phyloP scores from a whole-genome alignment of 225 moss, liverwort and hornwort species.

The Polytrichum commune region DNA sequence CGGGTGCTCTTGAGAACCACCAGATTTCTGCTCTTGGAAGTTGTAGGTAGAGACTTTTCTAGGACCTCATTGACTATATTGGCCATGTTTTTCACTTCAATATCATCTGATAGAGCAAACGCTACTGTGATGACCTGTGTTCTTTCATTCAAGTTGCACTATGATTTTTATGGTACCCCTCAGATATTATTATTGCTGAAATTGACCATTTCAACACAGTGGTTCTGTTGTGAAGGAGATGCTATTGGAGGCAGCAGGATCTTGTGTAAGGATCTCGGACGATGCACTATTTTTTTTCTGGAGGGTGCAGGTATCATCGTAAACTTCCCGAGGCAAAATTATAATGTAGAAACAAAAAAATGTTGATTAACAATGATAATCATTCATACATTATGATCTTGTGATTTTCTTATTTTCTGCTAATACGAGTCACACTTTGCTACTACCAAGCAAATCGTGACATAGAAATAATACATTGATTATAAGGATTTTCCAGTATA shows the following conservation, averaged over 20 bases:
- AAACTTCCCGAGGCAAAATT: too few relatives aligned
- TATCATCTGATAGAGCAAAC: too few relatives aligned
- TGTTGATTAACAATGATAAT: not conserved
- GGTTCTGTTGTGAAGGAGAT: conserved; percentile 37
- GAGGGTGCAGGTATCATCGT: conserved; percentile 73
- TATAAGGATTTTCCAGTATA: too few relatives aligned
- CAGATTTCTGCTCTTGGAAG: conserved; percentile 40
- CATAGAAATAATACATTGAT: too few relatives aligned
- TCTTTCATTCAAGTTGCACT: too few relatives aligned
- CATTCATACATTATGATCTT: not conserved
- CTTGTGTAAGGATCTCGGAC: conserved; percentile 74
- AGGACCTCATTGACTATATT: not conserved
- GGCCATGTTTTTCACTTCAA: too few relatives aligned
- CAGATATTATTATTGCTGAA: not conserved
- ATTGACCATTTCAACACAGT: conserved; percentile 34
- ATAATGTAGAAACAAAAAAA: too few relatives aligned
- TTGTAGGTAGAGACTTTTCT: conserved; percentile 29
- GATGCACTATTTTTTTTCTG: conserved; percentile 76
- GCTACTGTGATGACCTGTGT: too few relatives aligned
- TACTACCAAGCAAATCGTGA: too few relatives aligned
- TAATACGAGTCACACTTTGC: not conserved
- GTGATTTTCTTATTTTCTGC: not conserved
- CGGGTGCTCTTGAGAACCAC: conserved; percentile 53
- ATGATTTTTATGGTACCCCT: too few relatives aligned
- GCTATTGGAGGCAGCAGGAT: conserved; percentile 52